Percentiles rank a stretch among this genome's conserved stretches.
phyloP scores from a whole-genome alignment of 2,329 filamentous ascomycete species.

The Aspergillus fructus region DNA sequence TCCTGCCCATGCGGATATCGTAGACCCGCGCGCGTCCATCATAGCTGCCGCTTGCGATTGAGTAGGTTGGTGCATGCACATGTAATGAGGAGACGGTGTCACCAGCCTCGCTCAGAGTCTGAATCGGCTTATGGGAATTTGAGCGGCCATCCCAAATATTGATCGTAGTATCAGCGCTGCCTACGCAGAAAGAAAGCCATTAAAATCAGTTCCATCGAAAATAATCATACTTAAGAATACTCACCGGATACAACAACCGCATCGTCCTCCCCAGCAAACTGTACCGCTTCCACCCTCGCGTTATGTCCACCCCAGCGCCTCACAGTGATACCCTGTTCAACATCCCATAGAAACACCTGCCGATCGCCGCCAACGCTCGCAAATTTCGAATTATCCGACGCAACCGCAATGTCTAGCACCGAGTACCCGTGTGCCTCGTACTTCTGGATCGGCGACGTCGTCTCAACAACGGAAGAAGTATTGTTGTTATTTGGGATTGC shows the following conservation, averaged over 20 bases:
- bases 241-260: constrained; percentile 65
- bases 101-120: constrained; percentile 41
- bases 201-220: neutral
- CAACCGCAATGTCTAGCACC: constrained; percentile 76
- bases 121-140: constrained; percentile 42
- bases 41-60: constrained; percentile 73
- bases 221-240: neutral
- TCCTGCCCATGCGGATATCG: constrained; percentile 74
- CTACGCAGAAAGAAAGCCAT: constrained; percentile 18
- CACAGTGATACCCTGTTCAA: constrained; percentile 73
- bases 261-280: constrained; percentile 75
- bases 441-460: constrained; percentile 69
- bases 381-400: constrained; percentile 76
- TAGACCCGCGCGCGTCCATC: constrained; percentile 81
- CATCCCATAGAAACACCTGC: constrained; percentile 91
- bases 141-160: constrained; percentile 45
- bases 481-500: constrained; percentile 42
- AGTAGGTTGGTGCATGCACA: constrained; percentile 39
- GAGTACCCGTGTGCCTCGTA: constrained; percentile 92
- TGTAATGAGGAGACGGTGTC: constrained; percentile 44
- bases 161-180: constrained; percentile 45
- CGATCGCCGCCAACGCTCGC: constrained; percentile 88
- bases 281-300: constrained; percentile 73
- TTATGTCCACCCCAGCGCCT: constrained; percentile 72
- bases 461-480: constrained; percentile 32